Percentiles rank a stretch among this genome's conserved stretches.
These are phyloP conservation scores for Parietaria judaica DNA, from an alignment of 306 rosid species.

Conservation along the genomic window DNA sequence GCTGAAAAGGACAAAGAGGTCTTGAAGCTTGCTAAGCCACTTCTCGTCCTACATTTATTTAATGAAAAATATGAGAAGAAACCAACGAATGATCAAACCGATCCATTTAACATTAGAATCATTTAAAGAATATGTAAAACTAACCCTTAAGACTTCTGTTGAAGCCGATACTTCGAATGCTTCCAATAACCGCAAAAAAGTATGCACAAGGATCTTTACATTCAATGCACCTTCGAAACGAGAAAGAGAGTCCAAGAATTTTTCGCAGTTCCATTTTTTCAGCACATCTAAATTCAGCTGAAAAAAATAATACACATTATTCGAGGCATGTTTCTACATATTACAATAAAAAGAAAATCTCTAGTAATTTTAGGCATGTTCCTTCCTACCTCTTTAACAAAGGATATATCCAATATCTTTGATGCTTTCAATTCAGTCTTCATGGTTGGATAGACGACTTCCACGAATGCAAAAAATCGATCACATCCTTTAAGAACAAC, in stretches of 20 bases:
- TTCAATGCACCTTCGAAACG: conserved; percentile 37
- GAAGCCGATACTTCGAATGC: conserved; percentile 37
- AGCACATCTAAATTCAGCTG: conserved; percentile 58
- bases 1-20: conserved; percentile 64
- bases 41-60: conserved; percentile 71
- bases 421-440: conserved; percentile 65
- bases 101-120: no score
- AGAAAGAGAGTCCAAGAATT: conserved; percentile 41
- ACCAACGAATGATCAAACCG: no score
- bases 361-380: no score
- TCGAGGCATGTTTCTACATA: neutral
- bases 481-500: conserved; percentile 28
- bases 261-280: conserved; percentile 53
- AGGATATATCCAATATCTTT: conserved; percentile 34
- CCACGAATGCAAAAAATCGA: conserved; percentile 36
- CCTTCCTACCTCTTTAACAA: conserved; percentile 47
- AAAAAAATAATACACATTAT: neutral
- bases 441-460: conserved; percentile 42
- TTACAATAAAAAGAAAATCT: neutral
- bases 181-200: conserved; percentile 66
- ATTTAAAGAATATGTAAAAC: conserved; percentile 23
- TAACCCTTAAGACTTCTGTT: conserved; percentile 44
- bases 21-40: conserved; percentile 51
- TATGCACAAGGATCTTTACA: conserved; percentile 45
- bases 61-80: no score